Percentiles rank a stretch among this genome's conserved stretches.
Conservation (phyloP, 345 rosid genomes). For the Chamaenerion angustifolium region DNA sequence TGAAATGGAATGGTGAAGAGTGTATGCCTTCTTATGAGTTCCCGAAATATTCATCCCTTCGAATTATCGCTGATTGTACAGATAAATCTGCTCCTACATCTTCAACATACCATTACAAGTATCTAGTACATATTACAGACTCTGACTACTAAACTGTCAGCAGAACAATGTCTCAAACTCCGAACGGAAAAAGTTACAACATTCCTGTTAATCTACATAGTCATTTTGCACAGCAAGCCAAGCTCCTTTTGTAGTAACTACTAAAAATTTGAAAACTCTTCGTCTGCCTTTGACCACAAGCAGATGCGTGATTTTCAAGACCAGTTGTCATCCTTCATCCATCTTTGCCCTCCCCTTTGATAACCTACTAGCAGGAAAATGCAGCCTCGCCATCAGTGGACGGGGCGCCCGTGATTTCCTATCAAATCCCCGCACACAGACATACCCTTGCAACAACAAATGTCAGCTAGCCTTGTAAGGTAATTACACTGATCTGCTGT, state of each 20-base stretch:
- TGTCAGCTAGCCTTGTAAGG: constrained; percentile 5
- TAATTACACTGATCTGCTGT: neutral
- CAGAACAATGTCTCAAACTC: constrained; percentile 8
- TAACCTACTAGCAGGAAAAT: constrained; percentile 67
- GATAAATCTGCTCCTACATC: neutral
- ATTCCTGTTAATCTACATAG: neutral
- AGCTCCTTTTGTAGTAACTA: no score
- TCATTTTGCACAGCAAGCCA: neutral
- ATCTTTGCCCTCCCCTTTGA: constrained; percentile 11
- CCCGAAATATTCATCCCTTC: no score
- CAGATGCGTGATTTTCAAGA: neutral
- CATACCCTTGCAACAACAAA: constrained; percentile 48
- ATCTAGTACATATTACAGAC: neutral
- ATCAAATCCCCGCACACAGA: constrained; percentile 90
- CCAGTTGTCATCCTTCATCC: constrained; percentile 1
- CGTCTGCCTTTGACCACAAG: neutral
- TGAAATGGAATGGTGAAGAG: no score
- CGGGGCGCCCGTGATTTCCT: constrained; percentile 48
- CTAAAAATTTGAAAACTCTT: no score
- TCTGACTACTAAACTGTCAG: neutral
- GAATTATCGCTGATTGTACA: neutral
- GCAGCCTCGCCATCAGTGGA: constrained; percentile 73
- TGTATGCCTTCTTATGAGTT: no score
- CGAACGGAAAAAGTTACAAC: constrained; percentile 2
- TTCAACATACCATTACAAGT: neutral